A percentile compares a stretch with the other conserved stretches of the same genome.
phyloP scores from a whole-genome alignment of 2,329 filamentous ascomycete species.

The Colletotrichum costaricense region DNA sequence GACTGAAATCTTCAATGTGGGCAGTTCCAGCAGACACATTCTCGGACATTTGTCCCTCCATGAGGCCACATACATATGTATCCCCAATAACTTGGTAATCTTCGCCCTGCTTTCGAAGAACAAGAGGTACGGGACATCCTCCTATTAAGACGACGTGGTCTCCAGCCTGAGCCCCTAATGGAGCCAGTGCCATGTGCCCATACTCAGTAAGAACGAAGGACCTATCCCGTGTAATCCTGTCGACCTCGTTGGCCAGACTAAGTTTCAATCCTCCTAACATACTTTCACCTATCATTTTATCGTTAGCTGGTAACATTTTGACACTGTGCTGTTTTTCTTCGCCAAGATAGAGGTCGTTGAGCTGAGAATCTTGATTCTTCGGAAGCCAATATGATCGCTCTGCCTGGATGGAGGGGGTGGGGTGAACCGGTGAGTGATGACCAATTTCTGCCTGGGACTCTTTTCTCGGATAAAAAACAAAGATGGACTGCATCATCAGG shows the following conservation, averaged over 20 bases:
- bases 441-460: no score
- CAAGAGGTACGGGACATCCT: not conserved
- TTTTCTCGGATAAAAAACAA: no score
- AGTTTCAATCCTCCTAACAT: not conserved
- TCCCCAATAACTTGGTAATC: not conserved
- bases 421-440: no score
- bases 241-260: not conserved
- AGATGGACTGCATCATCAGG: no score
- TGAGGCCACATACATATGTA: not conserved
- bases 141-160: not conserved
- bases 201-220: not conserved
- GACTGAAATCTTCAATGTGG: not conserved
- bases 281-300: no score
- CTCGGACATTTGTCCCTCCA: not conserved
- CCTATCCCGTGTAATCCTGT: not conserved
- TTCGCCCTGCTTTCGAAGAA: not conserved
- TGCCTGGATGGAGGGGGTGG: no score
- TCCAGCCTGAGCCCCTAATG: not conserved
- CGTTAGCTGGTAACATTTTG: no score
- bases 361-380: no score
- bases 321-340: not conserved
- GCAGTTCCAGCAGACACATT: not conserved
- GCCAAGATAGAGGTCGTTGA: not conserved
- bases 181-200: not conserved
- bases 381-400: no score